Conservation (phyloP, 2,329 filamentous ascomycete species). For the Madurella mycetomatis region DNA sequence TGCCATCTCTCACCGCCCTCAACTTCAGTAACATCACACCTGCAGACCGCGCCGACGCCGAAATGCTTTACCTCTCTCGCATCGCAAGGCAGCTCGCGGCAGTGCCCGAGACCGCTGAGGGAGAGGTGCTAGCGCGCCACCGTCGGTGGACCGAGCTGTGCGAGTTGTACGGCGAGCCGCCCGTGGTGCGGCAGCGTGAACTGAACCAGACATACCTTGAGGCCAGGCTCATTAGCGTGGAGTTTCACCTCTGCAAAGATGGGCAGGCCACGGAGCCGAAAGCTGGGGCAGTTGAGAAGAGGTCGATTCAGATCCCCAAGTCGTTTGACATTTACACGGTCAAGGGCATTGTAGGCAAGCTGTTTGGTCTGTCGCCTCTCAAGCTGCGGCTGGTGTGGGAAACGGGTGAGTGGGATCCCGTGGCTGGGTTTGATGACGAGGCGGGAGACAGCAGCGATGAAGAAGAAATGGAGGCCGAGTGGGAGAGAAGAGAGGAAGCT, state of each 20-base stretch:
- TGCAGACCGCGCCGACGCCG: constrained; percentile 78
- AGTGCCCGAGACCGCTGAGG: constrained; percentile 51
- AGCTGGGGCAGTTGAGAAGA: constrained; percentile 21
- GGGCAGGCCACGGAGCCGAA: background rate
- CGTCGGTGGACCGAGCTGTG: constrained; percentile 72
- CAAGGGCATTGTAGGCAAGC: constrained; percentile 68
- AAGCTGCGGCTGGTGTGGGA: constrained; percentile 72
- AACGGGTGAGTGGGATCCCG: constrained; percentile 85
- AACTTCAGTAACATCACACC: constrained; percentile 69
- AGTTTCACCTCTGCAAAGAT: constrained; percentile 37
- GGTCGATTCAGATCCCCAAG: constrained; percentile 59
- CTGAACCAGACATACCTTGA: constrained; percentile 78
- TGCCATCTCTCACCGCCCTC: constrained; percentile 62
- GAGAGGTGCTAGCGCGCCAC: constrained; percentile 57
- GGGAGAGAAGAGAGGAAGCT: constrained; percentile 30
- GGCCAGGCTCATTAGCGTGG: constrained; percentile 67
- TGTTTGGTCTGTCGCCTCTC: constrained; percentile 64
- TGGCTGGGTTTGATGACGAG: constrained; percentile 57
- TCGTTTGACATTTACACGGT: constrained; percentile 77
- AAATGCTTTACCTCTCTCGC: constrained; percentile 86
- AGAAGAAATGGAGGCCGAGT: constrained; percentile 36
- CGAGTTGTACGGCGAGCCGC: constrained; percentile 67
- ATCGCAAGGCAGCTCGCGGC: constrained; percentile 71
- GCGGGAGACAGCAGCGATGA: constrained; percentile 52
- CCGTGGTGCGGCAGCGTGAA: constrained; percentile 51